A percentile compares a stretch with the other conserved stretches of the same genome.
Evolutionary conservation across 257 asterid genomes (phyloP).

Genomic region (Ilex aquifolium): DNA sequence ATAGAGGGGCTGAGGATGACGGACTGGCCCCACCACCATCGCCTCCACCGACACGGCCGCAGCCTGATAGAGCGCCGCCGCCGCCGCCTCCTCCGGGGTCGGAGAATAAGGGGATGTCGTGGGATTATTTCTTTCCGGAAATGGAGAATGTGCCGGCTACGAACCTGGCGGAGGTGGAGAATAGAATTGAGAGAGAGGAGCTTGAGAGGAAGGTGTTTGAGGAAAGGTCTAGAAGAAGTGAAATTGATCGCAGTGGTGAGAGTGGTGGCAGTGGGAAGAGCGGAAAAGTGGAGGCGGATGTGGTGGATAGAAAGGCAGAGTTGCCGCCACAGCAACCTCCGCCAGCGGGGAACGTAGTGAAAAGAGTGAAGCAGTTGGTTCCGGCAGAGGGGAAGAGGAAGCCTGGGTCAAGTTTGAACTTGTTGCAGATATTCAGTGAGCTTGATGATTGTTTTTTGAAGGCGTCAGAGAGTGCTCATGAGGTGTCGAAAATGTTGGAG

Average conservation of each 20-base stretch:
- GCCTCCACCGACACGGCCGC: conserved; percentile 22
- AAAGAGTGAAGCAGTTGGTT: too few species aligned
- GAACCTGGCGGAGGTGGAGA: conserved; percentile 58
- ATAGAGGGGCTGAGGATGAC: conserved; percentile 26
- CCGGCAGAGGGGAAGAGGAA: conserved; percentile 57
- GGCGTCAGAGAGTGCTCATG: conserved; percentile 91
- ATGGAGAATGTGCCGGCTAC: conserved; percentile 58
- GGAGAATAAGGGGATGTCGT: conserved; percentile 28
- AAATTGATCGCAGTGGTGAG: conserved; percentile 8
- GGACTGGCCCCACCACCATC: conserved; percentile 34
- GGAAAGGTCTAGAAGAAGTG: conserved; percentile 45
- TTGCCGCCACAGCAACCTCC: conserved; percentile 8
- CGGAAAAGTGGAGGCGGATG: conserved; percentile 29
- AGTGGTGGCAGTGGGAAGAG: conserved; percentile 24
- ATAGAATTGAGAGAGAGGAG: conserved; percentile 24
- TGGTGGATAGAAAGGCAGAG: too few species aligned
- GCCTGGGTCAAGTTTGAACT: conserved; percentile 30
- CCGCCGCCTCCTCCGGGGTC: conserved; percentile 38
- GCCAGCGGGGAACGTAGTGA: conserved; percentile 35
- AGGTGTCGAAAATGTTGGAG: conserved; percentile 87
- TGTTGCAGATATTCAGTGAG: conserved; percentile 56
- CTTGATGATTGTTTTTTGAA: conserved; percentile 90
- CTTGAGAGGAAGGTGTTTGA: conserved; percentile 42
- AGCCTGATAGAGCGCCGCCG: conserved; percentile 9
- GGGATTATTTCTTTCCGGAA: conserved; percentile 66